A percentile compares a stretch with the other conserved stretches of the same genome.
phyloP scores from a whole-genome alignment of 1,139 yeast genomes.

The Blastobotrys apis region DNA sequence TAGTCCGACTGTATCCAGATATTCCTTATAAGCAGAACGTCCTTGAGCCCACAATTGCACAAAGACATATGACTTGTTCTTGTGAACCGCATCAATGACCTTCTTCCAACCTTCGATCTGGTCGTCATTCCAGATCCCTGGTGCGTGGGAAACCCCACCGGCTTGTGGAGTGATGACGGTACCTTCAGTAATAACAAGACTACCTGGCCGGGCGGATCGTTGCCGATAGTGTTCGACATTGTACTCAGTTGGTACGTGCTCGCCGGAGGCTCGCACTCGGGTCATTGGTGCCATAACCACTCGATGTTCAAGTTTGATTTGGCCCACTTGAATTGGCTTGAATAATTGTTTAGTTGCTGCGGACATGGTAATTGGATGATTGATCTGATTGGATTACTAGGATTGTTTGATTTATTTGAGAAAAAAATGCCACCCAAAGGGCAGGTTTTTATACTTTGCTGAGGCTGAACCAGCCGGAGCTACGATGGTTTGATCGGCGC shows the following conservation, averaged over 20 bases:
- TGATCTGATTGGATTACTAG: no score
- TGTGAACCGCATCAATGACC: slow-evolving; percentile 49
- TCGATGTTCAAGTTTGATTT: slow-evolving; percentile 34
- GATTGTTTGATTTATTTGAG: no score
- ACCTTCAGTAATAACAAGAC: slow-evolving; percentile 44
- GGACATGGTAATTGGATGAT: no score
- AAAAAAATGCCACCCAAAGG: no score
- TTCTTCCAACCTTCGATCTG: slow-evolving; percentile 52
- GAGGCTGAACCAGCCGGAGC: no score
- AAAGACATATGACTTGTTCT: slow-evolving; percentile 47
- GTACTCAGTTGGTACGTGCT: slow-evolving; percentile 34
- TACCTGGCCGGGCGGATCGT: slow-evolving; percentile 51
- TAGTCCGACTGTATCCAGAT: background rate
- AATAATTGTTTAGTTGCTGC: no score
- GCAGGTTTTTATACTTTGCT: no score
- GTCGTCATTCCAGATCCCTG: slow-evolving; percentile 50
- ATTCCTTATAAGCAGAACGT: slow-evolving; percentile 41
- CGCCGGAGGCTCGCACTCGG: slow-evolving; percentile 40
- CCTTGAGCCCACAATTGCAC: slow-evolving; percentile 63
- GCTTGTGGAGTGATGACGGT: slow-evolving; percentile 37
- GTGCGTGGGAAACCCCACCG: slow-evolving; percentile 42
- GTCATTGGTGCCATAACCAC: slow-evolving; percentile 51
- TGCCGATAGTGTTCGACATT: slow-evolving; percentile 42
- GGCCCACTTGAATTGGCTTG: slow-evolving; percentile 31
- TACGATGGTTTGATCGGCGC: no score